These are phyloP conservation scores for Leccinum sublutescens DNA, from an alignment of 768 basidiomycete genomes.

Conservation along the genomic window DNA sequence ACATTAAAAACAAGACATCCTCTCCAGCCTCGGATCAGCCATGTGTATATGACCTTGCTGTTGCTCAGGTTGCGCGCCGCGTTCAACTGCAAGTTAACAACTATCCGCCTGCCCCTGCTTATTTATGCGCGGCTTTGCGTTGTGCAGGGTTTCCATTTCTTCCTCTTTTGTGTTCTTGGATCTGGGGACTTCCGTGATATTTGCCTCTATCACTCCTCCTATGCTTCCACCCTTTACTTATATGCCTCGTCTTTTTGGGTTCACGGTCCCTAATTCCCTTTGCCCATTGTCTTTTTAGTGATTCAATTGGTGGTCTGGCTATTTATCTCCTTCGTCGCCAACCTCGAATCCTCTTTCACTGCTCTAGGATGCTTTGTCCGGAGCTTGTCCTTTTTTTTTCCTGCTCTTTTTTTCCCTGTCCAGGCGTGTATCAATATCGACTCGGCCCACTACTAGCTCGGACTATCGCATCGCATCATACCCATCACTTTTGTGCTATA, in stretches of 20 bases:
- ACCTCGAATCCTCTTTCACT: background rate
- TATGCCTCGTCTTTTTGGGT: slow-evolving; percentile 24
- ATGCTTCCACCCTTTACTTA: slow-evolving; percentile 17
- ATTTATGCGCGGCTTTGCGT: slow-evolving; percentile 32
- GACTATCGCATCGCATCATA: slow-evolving; percentile 36
- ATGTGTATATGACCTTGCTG: slow-evolving; percentile 31
- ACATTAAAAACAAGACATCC: slow-evolving; percentile 28
- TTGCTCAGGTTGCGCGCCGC: slow-evolving; percentile 27
- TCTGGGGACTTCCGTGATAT: slow-evolving; percentile 37
- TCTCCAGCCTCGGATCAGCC: slow-evolving; percentile 28
- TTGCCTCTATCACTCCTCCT: slow-evolving; percentile 13
- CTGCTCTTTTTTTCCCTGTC: background rate
- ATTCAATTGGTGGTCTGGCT: slow-evolving; percentile 15
- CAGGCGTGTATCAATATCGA: slow-evolving; percentile 34
- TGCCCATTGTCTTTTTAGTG: slow-evolving; percentile 30
- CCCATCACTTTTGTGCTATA: slow-evolving; percentile 28
- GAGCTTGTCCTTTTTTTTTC: background rate
- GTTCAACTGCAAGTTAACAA: slow-evolving; percentile 16
- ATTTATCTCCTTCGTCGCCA: slow-evolving; percentile 18
- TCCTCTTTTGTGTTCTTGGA: slow-evolving; percentile 40
- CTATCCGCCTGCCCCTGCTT: slow-evolving; percentile 29
- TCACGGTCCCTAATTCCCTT: slow-evolving; percentile 22
- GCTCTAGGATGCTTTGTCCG: background rate
- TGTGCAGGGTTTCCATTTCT: slow-evolving; percentile 29
- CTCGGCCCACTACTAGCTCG: slow-evolving; percentile 25